Percentiles rank a stretch among this genome's conserved stretches.
Conservation (phyloP, 305 asterid species). For the Solanum hybrid region DNA sequence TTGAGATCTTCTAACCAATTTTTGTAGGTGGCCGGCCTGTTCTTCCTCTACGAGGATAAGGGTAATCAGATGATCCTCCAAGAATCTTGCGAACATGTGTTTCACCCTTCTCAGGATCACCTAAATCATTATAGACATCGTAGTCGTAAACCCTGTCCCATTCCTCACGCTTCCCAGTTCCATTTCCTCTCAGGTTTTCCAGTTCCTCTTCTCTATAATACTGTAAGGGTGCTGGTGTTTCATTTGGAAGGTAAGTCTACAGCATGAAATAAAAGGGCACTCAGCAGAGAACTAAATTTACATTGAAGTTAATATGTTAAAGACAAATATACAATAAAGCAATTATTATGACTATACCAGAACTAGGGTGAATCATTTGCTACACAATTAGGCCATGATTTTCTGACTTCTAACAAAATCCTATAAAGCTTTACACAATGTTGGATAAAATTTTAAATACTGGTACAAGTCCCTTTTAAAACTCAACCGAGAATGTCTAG, state of each 20-base stretch:
- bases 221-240: constrained; percentile 58
- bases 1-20: constrained; percentile 24
- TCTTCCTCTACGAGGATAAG: constrained; percentile 79
- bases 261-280: constrained; percentile 52
- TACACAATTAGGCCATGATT: not conserved
- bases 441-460: not conserved
- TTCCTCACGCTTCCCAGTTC: constrained; percentile 48
- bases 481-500: not conserved
- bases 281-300: constrained; percentile 59
- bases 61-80: constrained; percentile 62
- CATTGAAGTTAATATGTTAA: constrained; percentile 25
- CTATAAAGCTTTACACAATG: not conserved
- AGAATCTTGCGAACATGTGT: constrained; percentile 49
- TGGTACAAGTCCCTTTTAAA: constrained; percentile 49
- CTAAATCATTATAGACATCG: constrained; percentile 75
- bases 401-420: not conserved
- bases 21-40: constrained; percentile 60
- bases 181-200: constrained; percentile 52
- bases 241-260: constrained; percentile 56
- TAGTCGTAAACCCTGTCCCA: constrained; percentile 96
- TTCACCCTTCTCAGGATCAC: constrained; percentile 50
- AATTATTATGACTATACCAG: constrained; percentile 4
- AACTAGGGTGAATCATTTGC: not conserved
- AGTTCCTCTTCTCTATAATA: constrained; percentile 65
- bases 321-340: not conserved